Conservation (phyloP, 768 basidiomycete genomes). For the Paxillus involutus region DNA sequence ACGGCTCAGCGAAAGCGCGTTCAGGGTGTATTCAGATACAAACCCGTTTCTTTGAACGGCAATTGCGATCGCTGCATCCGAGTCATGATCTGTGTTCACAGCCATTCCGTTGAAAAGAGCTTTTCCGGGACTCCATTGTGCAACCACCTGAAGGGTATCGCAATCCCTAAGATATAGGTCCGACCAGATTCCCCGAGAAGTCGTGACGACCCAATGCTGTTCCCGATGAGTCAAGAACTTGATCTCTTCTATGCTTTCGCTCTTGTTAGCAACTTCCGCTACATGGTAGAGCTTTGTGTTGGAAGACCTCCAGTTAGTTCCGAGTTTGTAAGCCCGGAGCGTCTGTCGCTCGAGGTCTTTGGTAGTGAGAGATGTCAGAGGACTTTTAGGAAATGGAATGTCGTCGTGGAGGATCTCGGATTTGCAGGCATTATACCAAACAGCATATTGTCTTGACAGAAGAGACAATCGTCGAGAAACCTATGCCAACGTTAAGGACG, state of each 20-base stretch:
- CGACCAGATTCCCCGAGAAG: slow-evolving; percentile 64
- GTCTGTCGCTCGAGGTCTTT: slow-evolving; percentile 47
- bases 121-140: slow-evolving; percentile 55
- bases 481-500: slow-evolving; percentile 28
- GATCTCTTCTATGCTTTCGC: slow-evolving; percentile 50
- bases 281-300: slow-evolving; percentile 14
- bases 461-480: slow-evolving; percentile 48
- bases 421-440: slow-evolving; percentile 56
- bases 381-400: slow-evolving; percentile 48
- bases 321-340: slow-evolving; percentile 44
- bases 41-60: slow-evolving; percentile 49
- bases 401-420: slow-evolving; percentile 43
- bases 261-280: slow-evolving; percentile 27
- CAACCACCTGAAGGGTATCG: slow-evolving; percentile 28
- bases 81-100: slow-evolving; percentile 45
- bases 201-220: slow-evolving; percentile 47
- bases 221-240: slow-evolving; percentile 50
- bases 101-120: slow-evolving; percentile 52
- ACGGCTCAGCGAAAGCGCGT: slow-evolving; percentile 12
- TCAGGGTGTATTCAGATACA: slow-evolving; percentile 22
- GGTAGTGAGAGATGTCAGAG: slow-evolving; percentile 37
- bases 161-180: slow-evolving; percentile 53
- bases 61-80: slow-evolving; percentile 51
- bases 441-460: slow-evolving; percentile 47
- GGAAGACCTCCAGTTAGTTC: slow-evolving; percentile 47